phyloP scores from a whole-genome alignment of 2,329 filamentous ascomycete genomes.

The Penicillium italicum region DNA sequence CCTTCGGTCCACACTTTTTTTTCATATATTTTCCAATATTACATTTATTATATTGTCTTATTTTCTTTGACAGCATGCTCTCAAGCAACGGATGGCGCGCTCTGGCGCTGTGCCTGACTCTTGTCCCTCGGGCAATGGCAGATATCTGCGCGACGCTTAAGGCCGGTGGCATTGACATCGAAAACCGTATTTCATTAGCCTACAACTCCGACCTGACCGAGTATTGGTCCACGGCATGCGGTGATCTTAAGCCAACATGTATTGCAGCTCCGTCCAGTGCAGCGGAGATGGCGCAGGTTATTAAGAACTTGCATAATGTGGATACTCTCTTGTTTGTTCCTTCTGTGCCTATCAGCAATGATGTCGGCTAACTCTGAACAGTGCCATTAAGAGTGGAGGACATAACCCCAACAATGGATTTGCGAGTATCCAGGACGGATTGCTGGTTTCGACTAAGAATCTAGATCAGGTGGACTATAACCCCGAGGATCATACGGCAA shows the following conservation, averaged over 20 bases:
- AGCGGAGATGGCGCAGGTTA: constrained; percentile 52
- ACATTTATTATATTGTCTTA: neutral
- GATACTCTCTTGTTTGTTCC: constrained; percentile 45
- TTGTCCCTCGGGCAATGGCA: constrained; percentile 23
- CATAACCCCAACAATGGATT: constrained; percentile 49
- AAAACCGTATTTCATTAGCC: constrained; percentile 29
- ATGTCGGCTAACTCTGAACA: neutral
- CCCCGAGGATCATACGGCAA: constrained; percentile 37
- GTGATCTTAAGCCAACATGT: constrained; percentile 45
- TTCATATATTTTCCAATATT: neutral
- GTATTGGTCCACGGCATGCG: constrained; percentile 48
- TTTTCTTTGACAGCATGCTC: constrained; percentile 14
- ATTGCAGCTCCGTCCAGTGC: constrained; percentile 49
- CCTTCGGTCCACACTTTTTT: neutral
- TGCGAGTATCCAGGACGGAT: constrained; percentile 44
- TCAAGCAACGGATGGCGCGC: constrained; percentile 18
- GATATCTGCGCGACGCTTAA: constrained; percentile 42
- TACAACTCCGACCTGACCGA: constrained; percentile 42
- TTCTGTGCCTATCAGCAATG: neutral
- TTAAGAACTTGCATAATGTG: constrained; percentile 49
- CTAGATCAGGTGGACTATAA: constrained; percentile 38
- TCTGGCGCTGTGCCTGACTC: constrained; percentile 16
- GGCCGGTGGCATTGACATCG: constrained; percentile 32
- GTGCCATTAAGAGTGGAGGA: constrained; percentile 52
- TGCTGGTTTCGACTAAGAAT: constrained; percentile 47